Conservation (phyloP, 345 rosid species). For the Erysimum cheiranthoides region DNA sequence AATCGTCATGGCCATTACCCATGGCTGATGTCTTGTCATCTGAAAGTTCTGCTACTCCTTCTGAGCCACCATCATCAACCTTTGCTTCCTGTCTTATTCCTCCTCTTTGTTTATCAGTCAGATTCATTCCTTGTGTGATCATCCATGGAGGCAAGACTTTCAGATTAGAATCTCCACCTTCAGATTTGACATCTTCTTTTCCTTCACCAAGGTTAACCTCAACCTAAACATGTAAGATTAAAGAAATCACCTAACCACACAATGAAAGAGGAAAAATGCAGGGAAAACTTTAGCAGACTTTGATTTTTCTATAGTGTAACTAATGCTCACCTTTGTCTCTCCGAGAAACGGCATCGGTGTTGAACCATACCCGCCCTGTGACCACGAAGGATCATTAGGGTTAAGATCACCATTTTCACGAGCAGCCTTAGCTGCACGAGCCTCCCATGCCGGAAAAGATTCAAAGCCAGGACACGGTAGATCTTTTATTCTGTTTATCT, state of each 20-base stretch:
- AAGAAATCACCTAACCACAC: slow-evolving; percentile 12
- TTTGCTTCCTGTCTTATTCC: slow-evolving; percentile 57
- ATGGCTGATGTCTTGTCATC: slow-evolving; percentile 75
- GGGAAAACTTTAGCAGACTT: not conserved
- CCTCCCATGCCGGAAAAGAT: slow-evolving; percentile 80
- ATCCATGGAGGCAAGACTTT: slow-evolving; percentile 93
- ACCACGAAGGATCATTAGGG: slow-evolving; percentile 72
- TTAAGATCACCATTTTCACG: slow-evolving; percentile 66
- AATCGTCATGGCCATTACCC: slow-evolving; percentile 53
- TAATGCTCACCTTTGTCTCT: slow-evolving; percentile 70
- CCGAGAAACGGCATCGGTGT: slow-evolving; percentile 89
- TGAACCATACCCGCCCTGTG: slow-evolving; percentile 76
- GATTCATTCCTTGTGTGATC: slow-evolving; percentile 91
- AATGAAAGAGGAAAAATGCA: not conserved
- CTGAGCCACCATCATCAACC: slow-evolving; percentile 46
- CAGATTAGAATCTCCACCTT: slow-evolving; percentile 49
- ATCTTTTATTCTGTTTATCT: slow-evolving; percentile 80
- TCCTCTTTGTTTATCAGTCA: slow-evolving; percentile 87
- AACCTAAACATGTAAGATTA: slow-evolving; percentile 58
- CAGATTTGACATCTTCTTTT: slow-evolving; percentile 68
- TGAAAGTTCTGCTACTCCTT: slow-evolving; percentile 41
- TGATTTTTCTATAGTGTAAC: not conserved
- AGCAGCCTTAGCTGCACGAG: slow-evolving; percentile 70
- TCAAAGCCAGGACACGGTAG: slow-evolving; percentile 74
- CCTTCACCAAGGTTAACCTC: slow-evolving; percentile 87